Evolutionary conservation across 2,329 filamentous ascomycete genomes (phyloP).

Genomic region (Diaporthe sp.): DNA sequence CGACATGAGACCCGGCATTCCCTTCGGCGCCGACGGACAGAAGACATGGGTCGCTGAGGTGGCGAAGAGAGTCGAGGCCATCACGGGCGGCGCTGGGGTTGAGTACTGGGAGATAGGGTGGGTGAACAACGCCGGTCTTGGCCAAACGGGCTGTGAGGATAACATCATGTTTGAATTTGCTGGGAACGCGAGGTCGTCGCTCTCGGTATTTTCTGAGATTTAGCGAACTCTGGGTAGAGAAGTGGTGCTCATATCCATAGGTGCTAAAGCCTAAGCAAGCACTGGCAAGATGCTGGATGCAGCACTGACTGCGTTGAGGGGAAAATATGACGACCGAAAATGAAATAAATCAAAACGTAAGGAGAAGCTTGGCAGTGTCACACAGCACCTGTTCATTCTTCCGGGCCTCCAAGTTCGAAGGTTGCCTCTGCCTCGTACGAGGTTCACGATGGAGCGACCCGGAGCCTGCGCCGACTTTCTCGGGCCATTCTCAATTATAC

Average conservation of each 20-base stretch:
- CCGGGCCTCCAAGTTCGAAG: background rate
- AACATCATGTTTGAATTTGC: constrained; percentile 26
- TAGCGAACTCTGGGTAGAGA: background rate
- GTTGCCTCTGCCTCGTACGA: background rate
- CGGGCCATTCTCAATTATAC: background rate
- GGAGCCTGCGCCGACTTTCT: background rate
- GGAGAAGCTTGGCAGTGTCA: background rate
- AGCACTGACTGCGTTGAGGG: no score
- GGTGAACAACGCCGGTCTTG: constrained; percentile 75
- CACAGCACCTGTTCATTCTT: background rate
- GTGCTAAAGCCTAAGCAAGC: background rate
- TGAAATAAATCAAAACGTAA: no score
- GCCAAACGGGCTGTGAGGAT: constrained; percentile 47
- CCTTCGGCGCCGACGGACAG: constrained; percentile 75
- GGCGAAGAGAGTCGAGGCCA: constrained; percentile 66
- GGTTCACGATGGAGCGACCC: background rate
- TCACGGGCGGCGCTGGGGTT: constrained; percentile 69
- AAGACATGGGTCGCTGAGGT: constrained; percentile 72
- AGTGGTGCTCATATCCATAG: no score
- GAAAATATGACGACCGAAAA: no score
- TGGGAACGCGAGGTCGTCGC: background rate
- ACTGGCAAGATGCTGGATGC: background rate
- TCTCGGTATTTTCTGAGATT: constrained; percentile 13
- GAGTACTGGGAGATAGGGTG: constrained; percentile 84
- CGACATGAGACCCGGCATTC: constrained; percentile 69